A percentile compares a stretch with the other conserved stretches of the same genome.
phyloP scores from a whole-genome alignment of 2,329 filamentous ascomycete genomes.

The Colletotrichum sp. region DNA sequence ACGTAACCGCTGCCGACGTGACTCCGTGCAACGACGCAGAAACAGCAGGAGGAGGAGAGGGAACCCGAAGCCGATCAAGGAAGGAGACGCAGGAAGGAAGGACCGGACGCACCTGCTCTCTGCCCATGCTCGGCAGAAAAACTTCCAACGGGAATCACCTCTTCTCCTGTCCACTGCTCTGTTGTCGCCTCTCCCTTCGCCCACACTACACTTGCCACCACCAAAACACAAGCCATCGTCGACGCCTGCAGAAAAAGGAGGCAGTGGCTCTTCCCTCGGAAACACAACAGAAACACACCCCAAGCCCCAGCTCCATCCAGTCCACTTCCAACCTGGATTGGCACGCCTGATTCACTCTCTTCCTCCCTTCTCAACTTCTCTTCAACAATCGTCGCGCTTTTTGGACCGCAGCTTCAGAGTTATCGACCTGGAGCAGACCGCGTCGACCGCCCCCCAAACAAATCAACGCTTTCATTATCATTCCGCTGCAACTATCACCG shows the following conservation, averaged over 20 bases:
- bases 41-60: background rate
- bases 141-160: conserved; percentile 24
- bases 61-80: background rate
- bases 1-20: conserved; percentile 3
- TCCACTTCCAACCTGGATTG: background rate
- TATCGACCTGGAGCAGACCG: conserved; percentile 12
- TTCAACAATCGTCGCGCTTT: background rate
- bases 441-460: background rate
- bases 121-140: conserved; percentile 18
- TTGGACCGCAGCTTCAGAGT: conserved; percentile 15
- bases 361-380: background rate
- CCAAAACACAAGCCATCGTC: background rate
- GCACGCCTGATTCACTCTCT: background rate
- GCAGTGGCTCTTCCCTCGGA: background rate
- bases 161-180: conserved; percentile 27
- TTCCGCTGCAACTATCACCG: background rate
- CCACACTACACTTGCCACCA: conserved; percentile 6
- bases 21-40: background rate
- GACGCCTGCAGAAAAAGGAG: background rate
- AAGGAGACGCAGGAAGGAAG: background rate
- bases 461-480: conserved; percentile 16
- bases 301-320: background rate
- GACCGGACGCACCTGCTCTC: background rate
- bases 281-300: conserved; percentile 11
- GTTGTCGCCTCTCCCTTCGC: conserved; percentile 32